Evolutionary conservation across 169 alveolate species (phyloP).

Genomic region (Plasmodium gallinaceum): DNA sequence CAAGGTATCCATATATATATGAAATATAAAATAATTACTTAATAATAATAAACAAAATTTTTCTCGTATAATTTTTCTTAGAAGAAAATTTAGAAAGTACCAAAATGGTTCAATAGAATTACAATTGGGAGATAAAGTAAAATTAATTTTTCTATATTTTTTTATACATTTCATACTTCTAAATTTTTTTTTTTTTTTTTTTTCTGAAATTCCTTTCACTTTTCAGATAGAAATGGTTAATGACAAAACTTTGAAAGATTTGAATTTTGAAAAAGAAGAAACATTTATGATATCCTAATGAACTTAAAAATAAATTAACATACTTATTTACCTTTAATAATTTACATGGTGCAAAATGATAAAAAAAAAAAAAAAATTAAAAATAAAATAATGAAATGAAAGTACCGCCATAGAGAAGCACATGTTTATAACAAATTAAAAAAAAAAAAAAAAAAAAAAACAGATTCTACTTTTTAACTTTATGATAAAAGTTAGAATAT

Average conservation of each 20-base stretch:
- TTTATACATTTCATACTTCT: neutral
- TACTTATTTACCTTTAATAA: too few species aligned
- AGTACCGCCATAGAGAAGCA: too few species aligned
- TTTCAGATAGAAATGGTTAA: slow-evolving; percentile 46
- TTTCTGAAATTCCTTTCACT: too few species aligned
- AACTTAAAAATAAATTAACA: too few species aligned
- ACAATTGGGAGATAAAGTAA: slow-evolving; percentile 61
- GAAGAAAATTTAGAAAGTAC: slow-evolving; percentile 66
- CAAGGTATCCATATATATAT: slow-evolving; percentile 15
- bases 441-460: too few species aligned
- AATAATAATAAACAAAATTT: neutral
- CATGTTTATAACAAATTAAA: too few species aligned
- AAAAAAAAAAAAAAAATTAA: too few species aligned
- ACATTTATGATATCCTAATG: slow-evolving; percentile 43
- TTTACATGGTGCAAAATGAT: too few species aligned
- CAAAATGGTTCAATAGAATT: slow-evolving; percentile 68
- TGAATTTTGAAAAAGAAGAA: slow-evolving; percentile 71
- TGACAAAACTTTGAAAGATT: slow-evolving; percentile 31
- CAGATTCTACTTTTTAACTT: too few species aligned
- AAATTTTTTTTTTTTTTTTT: neutral
- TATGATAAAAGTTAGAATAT: too few species aligned
- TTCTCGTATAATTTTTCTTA: neutral
- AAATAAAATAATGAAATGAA: too few species aligned
- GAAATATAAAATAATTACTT: neutral
- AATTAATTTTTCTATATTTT: neutral